Base-by-base conservation (phyloP, 2,329 filamentous ascomycete genomes). In the Rhinocladiella similis region DNA sequence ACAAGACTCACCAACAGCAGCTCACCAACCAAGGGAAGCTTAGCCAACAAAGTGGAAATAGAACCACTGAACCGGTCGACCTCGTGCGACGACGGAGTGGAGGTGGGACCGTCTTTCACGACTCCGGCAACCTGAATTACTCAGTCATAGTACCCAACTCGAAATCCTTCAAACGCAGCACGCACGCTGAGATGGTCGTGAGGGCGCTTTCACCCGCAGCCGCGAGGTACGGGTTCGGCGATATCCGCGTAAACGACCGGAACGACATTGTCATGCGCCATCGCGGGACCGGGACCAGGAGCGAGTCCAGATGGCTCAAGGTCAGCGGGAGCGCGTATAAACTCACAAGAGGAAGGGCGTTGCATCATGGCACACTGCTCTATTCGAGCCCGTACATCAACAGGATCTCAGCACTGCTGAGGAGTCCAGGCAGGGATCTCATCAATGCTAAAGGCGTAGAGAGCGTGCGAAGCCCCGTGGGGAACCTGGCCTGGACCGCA, bases 261-360 rank as follows among this genome's bases (percentile, higher is more conserved):
- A 93, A 99, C 70, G 94, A 99, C 70, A 97, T 99, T 65, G 91
- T 97, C 20, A 78, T 95, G 45, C 83, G 87, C 55, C 77, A 58
- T 20, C 25, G 25, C 25, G 7, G 25, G 25, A 27, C 25, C 25
- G 25, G 25, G 25, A 3, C 25, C 25, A 3, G 25, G 25, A 27
- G 25, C 25, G 25, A 69, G 35, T 12, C 29, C 29, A 12, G 10
- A 33, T 79, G 81, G 1, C 83, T 87, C 68, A 99, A 99, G 72
- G 82, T 97, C 10, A 96, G 91, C 0, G 94, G 94, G 1, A 97
- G 91, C 0, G 94, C 94, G 10, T 99, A 96, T 75, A 97, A 97
- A 73, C 79, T 99, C 52, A 97, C 90, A 0, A 81, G 89, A 20
- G 77, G 84, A 47, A 82, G 93, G 43, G 88, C 91, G 6, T 78